Evolutionary conservation across 495 filamentous ascomycete species (phyloP), one percentile per base, ranked within the genome.

Genomic region (Acidomyces sp.): DNA sequence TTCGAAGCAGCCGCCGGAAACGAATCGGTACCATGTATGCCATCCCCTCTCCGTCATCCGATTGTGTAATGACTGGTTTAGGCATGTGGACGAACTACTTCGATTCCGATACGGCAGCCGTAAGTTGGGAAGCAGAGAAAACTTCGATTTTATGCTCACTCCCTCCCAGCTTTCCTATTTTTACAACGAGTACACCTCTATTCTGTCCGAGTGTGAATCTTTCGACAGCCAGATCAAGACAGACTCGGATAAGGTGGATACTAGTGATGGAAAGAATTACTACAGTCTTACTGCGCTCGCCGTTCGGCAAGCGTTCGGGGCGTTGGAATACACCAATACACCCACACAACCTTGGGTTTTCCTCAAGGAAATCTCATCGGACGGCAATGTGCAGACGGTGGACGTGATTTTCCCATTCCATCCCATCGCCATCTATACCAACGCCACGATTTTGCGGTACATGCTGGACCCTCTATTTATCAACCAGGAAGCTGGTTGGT

Each of bases 151-250:
- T 2, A 21, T 66, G 18, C n/a, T n/a, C n/a, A n/a, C n/a, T n/a
- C n/a, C n/a, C n/a, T 65, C 53, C 12, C 70, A 71, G 13, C 62
- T 71, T 25, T 61, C 85, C 1, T 76, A 72, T 53, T 75, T 74
- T 60, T 68, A 75, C 48, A 51, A 62, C 24, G 73, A 76, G 43
- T 75, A 62, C 40, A 22, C 28, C 4, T 41, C 52, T 3, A 56
- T 65, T 0, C 56, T 34, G 30, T 29, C 27, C 1, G 31, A 70
- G 10, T 60, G 68, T 0, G 49, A 51, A 2, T 46, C 52, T 0
- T 59, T 76, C 25, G 71, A 77, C 40, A 46, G 49, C 26, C 58
- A 63, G 41, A 58, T 77, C 20, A 56, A 60, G 1, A 39, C 36
- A 3, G 73, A 76, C 46, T 70, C 72, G 1, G 54, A 56, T 30